These are phyloP conservation scores for Sporisorium scitamineum DNA, from an alignment of 1,284 basidiomycete genomes.

Conservation along the genomic window DNA sequence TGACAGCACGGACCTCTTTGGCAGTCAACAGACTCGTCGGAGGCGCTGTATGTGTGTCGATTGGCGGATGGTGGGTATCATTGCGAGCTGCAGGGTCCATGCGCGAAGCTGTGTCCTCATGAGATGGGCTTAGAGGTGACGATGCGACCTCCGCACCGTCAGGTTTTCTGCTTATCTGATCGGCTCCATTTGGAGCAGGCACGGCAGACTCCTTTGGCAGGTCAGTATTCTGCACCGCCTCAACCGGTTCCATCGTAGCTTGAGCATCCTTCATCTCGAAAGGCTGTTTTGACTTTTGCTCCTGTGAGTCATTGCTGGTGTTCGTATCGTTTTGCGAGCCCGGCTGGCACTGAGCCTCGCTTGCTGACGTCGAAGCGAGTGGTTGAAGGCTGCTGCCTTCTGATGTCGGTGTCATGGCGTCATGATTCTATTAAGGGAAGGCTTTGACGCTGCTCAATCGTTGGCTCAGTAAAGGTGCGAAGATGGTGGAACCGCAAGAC, in stretches of 20 bases:
- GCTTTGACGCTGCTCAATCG: background rate
- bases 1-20: slow-evolving; percentile 34
- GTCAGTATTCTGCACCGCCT: background rate
- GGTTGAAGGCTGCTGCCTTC: background rate
- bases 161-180: background rate
- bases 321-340: background rate
- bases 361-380: background rate
- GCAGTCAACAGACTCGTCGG: slow-evolving; percentile 2
- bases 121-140: background rate
- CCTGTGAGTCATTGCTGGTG: slow-evolving; percentile 1
- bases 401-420: slow-evolving; percentile 7
- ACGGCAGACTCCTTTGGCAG: background rate
- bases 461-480: background rate
- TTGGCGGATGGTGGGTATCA: background rate
- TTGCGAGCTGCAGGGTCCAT: background rate
- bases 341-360: background rate
- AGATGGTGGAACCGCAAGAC: background rate
- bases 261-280: slow-evolving; percentile 3
- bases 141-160: background rate
- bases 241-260: background rate
- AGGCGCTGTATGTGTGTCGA: slow-evolving; percentile 2
- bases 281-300: background rate
- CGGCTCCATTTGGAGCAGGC: background rate
- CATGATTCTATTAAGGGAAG: background rate
- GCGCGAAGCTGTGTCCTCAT: background rate